These are phyloP conservation scores for Ramaria sp. DNA, from an alignment of 768 basidiomycete genomes.

Conservation along the genomic window DNA sequence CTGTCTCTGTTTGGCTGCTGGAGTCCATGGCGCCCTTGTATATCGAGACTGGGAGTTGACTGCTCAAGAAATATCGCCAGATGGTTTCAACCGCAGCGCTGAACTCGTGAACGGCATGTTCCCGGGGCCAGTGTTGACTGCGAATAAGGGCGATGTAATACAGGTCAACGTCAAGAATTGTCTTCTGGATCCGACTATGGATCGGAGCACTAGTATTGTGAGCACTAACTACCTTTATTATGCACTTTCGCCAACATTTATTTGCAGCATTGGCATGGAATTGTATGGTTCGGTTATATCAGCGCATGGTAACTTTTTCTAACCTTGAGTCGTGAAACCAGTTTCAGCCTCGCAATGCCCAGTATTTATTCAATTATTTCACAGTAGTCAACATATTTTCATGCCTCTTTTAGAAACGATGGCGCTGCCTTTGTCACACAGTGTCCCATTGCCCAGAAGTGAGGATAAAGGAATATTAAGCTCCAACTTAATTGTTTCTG, in stretches of 20 bases:
- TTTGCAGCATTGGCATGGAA: constrained; percentile 8
- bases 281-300: background rate
- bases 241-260: background rate
- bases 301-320: background rate
- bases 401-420: background rate
- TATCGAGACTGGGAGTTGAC: constrained; percentile 9
- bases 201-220: constrained; percentile 8
- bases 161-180: constrained; percentile 1
- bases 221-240: background rate
- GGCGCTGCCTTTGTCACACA: constrained; percentile 8
- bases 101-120: constrained; percentile 10
- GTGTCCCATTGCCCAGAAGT: constrained; percentile 6
- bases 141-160: constrained; percentile 16
- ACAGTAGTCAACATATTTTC: background rate
- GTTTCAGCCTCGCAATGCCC: constrained; percentile 6
- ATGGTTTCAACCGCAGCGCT: constrained; percentile 27
- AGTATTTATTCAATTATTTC: background rate
- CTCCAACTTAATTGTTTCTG: background rate
- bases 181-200: constrained; percentile 2
- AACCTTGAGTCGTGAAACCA: background rate
- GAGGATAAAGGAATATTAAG: background rate
- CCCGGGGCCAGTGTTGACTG: constrained; percentile 3
- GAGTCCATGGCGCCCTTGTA: background rate
- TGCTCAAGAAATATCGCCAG: constrained; percentile 27
- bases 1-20: background rate